Percentiles rank a stretch among this genome's conserved stretches.
Conservation (phyloP, 2,329 filamentous ascomycete species). For the Neopestalotiopsis clavispora region DNA sequence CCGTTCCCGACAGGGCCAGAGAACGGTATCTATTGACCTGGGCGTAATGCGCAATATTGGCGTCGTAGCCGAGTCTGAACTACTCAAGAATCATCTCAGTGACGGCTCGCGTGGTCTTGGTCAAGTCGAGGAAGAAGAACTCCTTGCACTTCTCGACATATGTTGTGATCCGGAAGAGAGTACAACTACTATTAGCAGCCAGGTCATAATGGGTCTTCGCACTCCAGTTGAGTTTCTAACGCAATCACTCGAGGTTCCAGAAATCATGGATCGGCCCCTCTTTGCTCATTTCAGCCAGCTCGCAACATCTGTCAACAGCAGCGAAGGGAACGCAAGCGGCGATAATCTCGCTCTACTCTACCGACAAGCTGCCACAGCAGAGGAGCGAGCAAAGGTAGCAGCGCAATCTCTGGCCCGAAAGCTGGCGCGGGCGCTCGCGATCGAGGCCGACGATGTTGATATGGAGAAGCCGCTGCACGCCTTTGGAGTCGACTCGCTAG, state of each 20-base stretch:
- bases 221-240: neutral
- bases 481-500: conserved; percentile 33
- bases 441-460: conserved; percentile 26
- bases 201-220: neutral
- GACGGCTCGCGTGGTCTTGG: conserved; percentile 22
- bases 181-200: neutral
- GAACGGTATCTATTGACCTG: conserved; percentile 28
- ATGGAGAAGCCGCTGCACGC: conserved; percentile 26
- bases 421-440: conserved; percentile 23
- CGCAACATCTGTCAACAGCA: neutral
- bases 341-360: neutral
- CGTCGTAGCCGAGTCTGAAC: conserved; percentile 28
- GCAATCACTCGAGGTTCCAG: neutral
- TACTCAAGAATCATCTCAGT: conserved; percentile 23
- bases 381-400: conserved; percentile 16
- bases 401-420: conserved; percentile 19
- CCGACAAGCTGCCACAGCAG: neutral
- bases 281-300: neutral
- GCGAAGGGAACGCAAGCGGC: neutral
- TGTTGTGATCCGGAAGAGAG: conserved; percentile 26
- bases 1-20: conserved; percentile 25
- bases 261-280: neutral
- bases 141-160: conserved; percentile 29
- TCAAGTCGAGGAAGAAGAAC: conserved; percentile 28
- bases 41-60: conserved; percentile 33